Conservation (phyloP, 176 grass and related monocot genomes). For the Cymbopogon citratus region DNA sequence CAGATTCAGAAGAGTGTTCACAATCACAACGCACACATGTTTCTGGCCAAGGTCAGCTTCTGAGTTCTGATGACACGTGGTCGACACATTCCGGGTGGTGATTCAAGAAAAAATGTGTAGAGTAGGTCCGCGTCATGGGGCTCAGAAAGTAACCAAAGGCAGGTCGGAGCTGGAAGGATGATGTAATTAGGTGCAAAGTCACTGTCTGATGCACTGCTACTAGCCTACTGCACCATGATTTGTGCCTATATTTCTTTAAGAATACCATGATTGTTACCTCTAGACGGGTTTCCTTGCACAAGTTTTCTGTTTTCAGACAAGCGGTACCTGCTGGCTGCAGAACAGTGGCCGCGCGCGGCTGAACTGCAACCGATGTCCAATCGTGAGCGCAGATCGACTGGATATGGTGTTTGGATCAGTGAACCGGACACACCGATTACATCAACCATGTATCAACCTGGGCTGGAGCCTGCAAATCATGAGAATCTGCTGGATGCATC, state of each 20-base stretch:
- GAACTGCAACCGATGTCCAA: background rate
- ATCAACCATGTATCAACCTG: too few relatives aligned
- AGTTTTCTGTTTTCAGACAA: background rate
- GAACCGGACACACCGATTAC: too few relatives aligned
- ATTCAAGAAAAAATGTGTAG: background rate
- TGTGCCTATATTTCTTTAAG: background rate
- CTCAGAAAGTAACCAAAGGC: background rate
- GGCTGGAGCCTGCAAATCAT: too few relatives aligned
- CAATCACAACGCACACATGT: background rate
- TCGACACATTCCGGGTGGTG: background rate
- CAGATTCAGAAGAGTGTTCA: too few relatives aligned
- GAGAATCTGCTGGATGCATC: too few relatives aligned
- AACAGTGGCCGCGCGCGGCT: background rate
- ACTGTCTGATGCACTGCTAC: background rate
- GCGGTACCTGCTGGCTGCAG: background rate
- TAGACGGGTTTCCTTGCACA: background rate
- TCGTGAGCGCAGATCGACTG: background rate
- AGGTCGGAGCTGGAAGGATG: background rate
- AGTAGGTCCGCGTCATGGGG: background rate
- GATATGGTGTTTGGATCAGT: background rate
- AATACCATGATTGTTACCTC: background rate
- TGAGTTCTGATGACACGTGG: background rate
- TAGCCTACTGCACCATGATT: background rate
- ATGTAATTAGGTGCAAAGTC: constrained; percentile 5
- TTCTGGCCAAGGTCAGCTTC: background rate